Base-by-base conservation (phyloP, 169 alveolate genomes). In the Fabrea salina region DNA sequence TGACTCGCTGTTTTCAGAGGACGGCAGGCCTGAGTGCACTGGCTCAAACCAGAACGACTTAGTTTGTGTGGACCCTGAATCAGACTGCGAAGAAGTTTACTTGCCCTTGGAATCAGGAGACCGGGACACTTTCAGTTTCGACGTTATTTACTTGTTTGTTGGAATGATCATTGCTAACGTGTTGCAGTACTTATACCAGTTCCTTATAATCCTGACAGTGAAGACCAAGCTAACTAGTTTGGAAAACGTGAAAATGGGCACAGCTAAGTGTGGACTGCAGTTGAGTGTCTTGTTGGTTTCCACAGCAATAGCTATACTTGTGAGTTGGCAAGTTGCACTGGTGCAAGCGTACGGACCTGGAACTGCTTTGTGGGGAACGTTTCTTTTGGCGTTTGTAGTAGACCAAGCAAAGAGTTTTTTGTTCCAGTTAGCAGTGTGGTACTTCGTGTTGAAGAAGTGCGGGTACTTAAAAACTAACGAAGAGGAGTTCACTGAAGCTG, bases 401-500 rank as follows among this genome's bases (percentile, higher is more conserved):
- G 85, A 85, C 39, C 80, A 85, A 50, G 4, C 53, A 5, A 82
- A 75, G 32, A 64, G 79, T n/a, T 50, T 82, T 16, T 56, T 47
- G 1, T 57, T 82, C 11, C 80, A 81, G 6, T 19, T 54, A 4
- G 32, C 57, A 0, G 59, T 85, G 32, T 85, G 86, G 75, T 51
- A 64, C 32, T 49, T 77, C 8, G 64, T 85, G 6, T 70, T 81
- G 40, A 66, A 84, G 57, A 27, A 86, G 39, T 85, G 86, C 44
- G 84, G 82, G 0, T 79, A 81, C 50, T 50, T 85, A 32, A 19
- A n/a, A 27, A 56, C 41, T 1, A 85, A 79, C 51, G 91, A 85
- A 66, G 39, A 35, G 30, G 88, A 85, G 30, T 85, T 58, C 30
- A n/a, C 58, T 8, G 64, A 44, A 19, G 54, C 22, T 50, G 33